Evolutionary conservation across 768 basidiomycete species (phyloP), one percentile per base, ranked within the genome.

Genomic region (Tylopilus cervinicoccineus): DNA sequence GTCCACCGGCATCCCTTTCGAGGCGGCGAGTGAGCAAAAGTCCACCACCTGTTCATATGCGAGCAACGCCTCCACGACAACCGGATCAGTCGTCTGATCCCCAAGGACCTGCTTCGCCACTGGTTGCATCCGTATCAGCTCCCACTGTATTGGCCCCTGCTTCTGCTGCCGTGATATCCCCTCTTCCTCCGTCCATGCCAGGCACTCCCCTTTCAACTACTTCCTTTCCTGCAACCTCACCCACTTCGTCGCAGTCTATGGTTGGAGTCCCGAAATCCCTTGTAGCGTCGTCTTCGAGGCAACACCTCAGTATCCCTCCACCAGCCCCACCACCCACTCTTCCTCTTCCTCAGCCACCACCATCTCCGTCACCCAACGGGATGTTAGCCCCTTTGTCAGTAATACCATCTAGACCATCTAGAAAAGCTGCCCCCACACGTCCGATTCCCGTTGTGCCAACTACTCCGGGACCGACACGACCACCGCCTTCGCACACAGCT

Each of bases 251-350:
- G 5, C 50, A 45, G 17, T 23, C 12, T 10, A 32, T 17, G 26
- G 19, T 45, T 36, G 57, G 42, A 19, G 6, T 14, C 14, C 32
- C 48, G 6, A 65, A 53, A 38, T 32, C 57, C 6, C 33, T 54
- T 14, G 9, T 44, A 23, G 2, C 38, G 28, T 3, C 47, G 17
- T 39, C 65, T 32, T 58, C 67, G 23, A 62, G 66, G 27, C 60
- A 62, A 17, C 62, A 67, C 40, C 52, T 66, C 17, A 20, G 37
- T 12, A 62, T 67, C 11, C 65, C 60, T 31, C 65, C 67, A 0
- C 65, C 60, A 13, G 54, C 57, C n/a, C 65, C 65, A 16, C 65
- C 65, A 5, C 65, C 65, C 3, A 65, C 59, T 28, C 54, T 55
- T 19, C 65, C 65, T 41, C 58, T 69, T 19, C 65, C 65, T 33